Percentiles rank a stretch among this genome's conserved stretches.
phyloP scores from a whole-genome alignment of 805 yeast species.

The Candida incommunis region DNA sequence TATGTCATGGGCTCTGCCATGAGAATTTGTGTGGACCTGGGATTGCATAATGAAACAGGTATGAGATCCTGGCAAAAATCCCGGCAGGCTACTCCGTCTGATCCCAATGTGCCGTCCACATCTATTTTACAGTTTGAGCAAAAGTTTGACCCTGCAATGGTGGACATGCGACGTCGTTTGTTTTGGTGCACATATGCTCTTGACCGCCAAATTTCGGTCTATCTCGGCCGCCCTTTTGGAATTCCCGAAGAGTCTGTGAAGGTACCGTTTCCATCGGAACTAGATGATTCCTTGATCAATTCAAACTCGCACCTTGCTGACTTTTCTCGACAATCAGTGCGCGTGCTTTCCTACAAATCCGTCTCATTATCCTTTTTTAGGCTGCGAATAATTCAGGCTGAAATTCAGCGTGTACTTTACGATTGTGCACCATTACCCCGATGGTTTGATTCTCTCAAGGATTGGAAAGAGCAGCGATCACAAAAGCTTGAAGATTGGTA shows the following conservation, averaged over 20 bases:
- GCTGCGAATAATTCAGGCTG: slow-evolving; percentile 63
- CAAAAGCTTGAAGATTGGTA: slow-evolving; percentile 51
- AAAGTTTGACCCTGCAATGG: slow-evolving; percentile 34
- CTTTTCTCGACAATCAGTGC: slow-evolving; percentile 2
- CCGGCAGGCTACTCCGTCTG: slow-evolving; percentile 6
- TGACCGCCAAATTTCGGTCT: slow-evolving; percentile 77
- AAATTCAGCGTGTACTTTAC: slow-evolving; percentile 57
- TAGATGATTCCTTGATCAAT: slow-evolving; percentile 41
- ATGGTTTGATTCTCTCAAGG: slow-evolving; percentile 33
- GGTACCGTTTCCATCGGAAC: slow-evolving; percentile 54
- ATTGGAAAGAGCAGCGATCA: slow-evolving; percentile 49
- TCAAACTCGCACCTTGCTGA: background rate
- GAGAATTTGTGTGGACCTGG: slow-evolving; percentile 70
- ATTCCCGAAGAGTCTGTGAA: slow-evolving; percentile 70
- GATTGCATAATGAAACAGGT: slow-evolving; percentile 55
- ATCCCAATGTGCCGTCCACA: slow-evolving; percentile 9
- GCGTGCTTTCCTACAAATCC: slow-evolving; percentile 49
- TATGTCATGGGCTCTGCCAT: slow-evolving; percentile 70
- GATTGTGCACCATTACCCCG: slow-evolving; percentile 64
- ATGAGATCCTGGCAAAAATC: slow-evolving; percentile 11
- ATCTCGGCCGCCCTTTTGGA: slow-evolving; percentile 78
- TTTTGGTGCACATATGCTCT: slow-evolving; percentile 86
- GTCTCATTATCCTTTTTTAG: slow-evolving; percentile 55
- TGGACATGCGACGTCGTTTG: slow-evolving; percentile 59
- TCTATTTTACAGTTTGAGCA: background rate